These are phyloP conservation scores for Yamadazyma akitaensis DNA, from an alignment of 805 yeast species.

Conservation along the genomic window DNA sequence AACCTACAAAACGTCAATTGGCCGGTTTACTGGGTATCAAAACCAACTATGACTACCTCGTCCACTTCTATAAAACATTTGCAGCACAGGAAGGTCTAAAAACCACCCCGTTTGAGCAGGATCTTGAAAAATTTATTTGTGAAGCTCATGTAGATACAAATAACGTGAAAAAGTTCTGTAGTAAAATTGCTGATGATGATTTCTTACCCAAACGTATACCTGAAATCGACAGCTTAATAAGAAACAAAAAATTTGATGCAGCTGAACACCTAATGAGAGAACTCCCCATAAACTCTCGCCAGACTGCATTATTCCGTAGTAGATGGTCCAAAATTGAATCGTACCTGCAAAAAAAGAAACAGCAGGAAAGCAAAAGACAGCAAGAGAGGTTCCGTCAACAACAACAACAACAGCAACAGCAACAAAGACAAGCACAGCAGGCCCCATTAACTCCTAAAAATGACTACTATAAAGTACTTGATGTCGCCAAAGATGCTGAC, in stretches of 20 bases:
- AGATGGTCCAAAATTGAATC: conserved; percentile 31
- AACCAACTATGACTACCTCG: conserved; percentile 42
- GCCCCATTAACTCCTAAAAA: conserved; percentile 36
- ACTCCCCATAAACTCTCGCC: conserved; percentile 33
- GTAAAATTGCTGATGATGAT: conserved; percentile 16
- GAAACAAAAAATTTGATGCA: conserved; percentile 29
- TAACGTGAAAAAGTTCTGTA: conserved; percentile 22
- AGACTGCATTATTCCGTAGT: conserved; percentile 36
- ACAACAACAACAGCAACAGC: conserved; percentile 43
- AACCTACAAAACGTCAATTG: conserved; percentile 17
- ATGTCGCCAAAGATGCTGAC: conserved; percentile 62
- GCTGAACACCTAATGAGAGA: conserved; percentile 37
- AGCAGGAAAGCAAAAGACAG: conserved; percentile 32
- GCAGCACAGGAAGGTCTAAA: conserved; percentile 9
- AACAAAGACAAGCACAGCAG: conserved; percentile 39
- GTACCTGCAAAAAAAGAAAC: conserved; percentile 25
- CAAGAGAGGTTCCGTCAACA: conserved; percentile 37
- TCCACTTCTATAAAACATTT: conserved; percentile 33
- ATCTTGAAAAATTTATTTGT: conserved; percentile 38
- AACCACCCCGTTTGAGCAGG: conserved; percentile 23
- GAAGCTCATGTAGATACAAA: conserved; percentile 33
- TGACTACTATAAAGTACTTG: conserved; percentile 80
- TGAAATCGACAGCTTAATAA: conserved; percentile 35
- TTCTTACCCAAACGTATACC: conserved; percentile 41
- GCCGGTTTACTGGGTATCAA: conserved; percentile 32